Evolutionary conservation across 1,284 basidiomycete species (phyloP).

Genomic region (Pseudozyma thailandica): DNA sequence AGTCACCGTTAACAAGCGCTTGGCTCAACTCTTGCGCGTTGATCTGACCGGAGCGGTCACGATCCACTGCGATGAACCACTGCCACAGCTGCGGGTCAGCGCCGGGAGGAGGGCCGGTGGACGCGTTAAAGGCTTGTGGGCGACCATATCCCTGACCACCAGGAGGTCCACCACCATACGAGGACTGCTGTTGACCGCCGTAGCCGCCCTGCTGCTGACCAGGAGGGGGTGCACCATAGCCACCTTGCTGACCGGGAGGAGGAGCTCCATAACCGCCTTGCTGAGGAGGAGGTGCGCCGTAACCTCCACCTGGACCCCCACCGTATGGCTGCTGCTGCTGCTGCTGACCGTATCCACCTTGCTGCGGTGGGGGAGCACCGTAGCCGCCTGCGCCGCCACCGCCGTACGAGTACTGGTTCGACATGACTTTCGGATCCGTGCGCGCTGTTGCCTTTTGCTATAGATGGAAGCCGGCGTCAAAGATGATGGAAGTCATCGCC

Average conservation of each 20-base stretch:
- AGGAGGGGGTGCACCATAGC: conserved; percentile 34
- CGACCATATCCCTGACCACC: conserved; percentile 19
- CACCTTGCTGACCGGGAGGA: conserved; percentile 29
- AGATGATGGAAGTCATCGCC: background rate
- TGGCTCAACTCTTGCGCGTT: conserved; percentile 54
- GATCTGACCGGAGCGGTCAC: conserved; percentile 55
- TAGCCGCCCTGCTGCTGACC: conserved; percentile 28
- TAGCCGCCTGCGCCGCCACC: conserved; percentile 30
- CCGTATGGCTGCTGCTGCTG: conserved; percentile 37
- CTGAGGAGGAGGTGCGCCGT: conserved; percentile 30
- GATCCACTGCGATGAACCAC: conserved; percentile 61
- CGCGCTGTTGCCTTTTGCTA: no score
- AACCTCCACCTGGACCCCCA: conserved; percentile 26
- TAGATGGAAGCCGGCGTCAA: background rate
- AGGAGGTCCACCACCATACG: conserved; percentile 22
- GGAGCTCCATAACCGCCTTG: conserved; percentile 23
- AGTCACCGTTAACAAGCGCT: conserved; percentile 63
- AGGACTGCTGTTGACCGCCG: conserved; percentile 15
- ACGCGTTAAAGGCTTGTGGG: conserved; percentile 44
- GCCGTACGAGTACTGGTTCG: conserved; percentile 44
- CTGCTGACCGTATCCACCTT: conserved; percentile 34
- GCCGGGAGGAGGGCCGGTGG: conserved; percentile 55
- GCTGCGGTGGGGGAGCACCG: conserved; percentile 44
- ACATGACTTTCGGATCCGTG: no score
- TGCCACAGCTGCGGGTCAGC: conserved; percentile 62